Evolutionary conservation across 495 filamentous ascomycete species (phyloP).

Genomic region (Daldinia grandis): DNA sequence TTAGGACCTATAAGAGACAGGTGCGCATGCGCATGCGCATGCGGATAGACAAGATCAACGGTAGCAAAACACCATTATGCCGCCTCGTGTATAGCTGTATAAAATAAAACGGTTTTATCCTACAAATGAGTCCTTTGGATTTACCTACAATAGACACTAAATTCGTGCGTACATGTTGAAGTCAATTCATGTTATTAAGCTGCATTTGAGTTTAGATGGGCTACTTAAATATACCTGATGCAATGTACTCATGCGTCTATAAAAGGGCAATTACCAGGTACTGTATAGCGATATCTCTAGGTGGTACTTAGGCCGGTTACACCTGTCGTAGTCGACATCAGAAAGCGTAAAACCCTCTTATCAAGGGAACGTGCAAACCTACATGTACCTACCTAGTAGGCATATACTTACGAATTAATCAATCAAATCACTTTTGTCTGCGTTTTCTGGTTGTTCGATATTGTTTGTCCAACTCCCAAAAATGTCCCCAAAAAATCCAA

Average conservation of each 20-base stretch:
- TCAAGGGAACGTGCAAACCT: too few species aligned
- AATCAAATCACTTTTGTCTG: neutral
- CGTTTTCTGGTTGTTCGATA: too few species aligned
- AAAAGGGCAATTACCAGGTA: neutral
- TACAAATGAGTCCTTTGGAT: neutral
- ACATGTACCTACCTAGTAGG: too few species aligned
- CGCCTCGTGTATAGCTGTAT: conserved; percentile 46
- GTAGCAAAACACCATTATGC: conserved; percentile 14
- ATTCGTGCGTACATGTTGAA: neutral
- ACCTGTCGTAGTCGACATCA: too few species aligned
- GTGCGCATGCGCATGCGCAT: conserved; percentile 21
- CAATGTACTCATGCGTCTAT: neutral
- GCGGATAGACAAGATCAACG: conserved; percentile 30
- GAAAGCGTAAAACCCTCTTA: too few species aligned
- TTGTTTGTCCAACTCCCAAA: too few species aligned
- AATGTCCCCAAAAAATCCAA: neutral
- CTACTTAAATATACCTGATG: neutral
- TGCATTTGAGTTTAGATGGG: neutral
- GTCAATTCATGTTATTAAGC: neutral
- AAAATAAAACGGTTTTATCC: conserved; percentile 33
- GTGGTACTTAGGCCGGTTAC: too few species aligned
- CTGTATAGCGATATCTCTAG: too few species aligned
- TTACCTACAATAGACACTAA: neutral
- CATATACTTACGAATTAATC: too few species aligned
- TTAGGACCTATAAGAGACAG: conserved; percentile 7